These are phyloP conservation scores for Aschersonia sp. DNA, from an alignment of 2,329 filamentous ascomycete genomes.

Conservation along the genomic window DNA sequence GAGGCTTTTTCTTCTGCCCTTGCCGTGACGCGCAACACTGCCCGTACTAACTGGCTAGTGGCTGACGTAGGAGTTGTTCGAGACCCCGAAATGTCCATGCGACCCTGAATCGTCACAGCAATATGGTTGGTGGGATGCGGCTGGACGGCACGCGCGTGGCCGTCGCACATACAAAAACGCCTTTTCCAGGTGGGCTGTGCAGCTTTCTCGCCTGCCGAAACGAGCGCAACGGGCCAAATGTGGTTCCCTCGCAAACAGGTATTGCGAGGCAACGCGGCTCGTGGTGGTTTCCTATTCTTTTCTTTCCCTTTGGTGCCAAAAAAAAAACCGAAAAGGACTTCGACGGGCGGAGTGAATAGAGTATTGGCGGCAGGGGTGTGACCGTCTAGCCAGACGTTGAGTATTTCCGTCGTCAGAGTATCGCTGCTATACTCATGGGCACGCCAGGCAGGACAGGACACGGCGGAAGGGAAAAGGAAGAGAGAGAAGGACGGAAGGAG, in stretches of 20 bases:
- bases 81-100: not conserved
- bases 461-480: not conserved
- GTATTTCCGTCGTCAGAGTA: too few species aligned
- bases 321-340: too few species aligned
- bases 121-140: not conserved
- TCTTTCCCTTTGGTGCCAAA: too few species aligned
- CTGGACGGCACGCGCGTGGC: not conserved
- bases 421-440: too few species aligned
- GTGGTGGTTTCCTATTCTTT: too few species aligned
- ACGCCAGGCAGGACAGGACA: not conserved
- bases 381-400: too few species aligned
- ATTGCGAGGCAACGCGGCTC: too few species aligned
- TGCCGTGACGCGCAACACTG: not conserved
- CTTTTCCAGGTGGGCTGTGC: not conserved
- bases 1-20: not conserved
- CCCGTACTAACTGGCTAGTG: not conserved
- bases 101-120: not conserved
- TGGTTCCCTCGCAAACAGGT: too few species aligned
- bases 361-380: too few species aligned
- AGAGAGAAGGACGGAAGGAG: not conserved
- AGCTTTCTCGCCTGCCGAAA: not conserved
- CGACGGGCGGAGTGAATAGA: too few species aligned
- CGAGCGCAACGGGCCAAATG: not conserved
- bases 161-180: not conserved
- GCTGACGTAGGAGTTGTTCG: not conserved